Base-by-base conservation (phyloP, 768 basidiomycete genomes). In the Mycena pura region DNA sequence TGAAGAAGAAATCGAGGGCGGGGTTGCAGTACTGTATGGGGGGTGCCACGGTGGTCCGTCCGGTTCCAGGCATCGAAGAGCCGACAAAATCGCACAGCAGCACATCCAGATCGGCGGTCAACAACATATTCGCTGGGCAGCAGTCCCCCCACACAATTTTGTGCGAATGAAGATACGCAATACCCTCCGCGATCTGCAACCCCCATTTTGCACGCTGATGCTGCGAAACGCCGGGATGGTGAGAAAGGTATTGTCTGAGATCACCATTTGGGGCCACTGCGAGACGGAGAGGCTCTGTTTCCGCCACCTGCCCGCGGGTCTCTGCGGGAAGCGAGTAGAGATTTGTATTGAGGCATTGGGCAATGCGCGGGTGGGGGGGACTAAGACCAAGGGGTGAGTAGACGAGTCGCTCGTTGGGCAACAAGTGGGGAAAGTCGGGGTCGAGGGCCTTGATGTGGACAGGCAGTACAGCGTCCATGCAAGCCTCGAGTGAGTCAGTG, bases 71-170 rank as follows among this genome's bases (percentile, higher is more conserved):
- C 9, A 10, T 4, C 6, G n/a, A 5, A 17, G 44, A 46, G 15
- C 31, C 57, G 2, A 14, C 57, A 29, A 58, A 58, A 21, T 58
- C 57, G 57, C 46, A 58, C 15, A 58, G 38, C 17, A 58, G 46
- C 3, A 41, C 21, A 36, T 50, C 57, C 32, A 58, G 47, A 15
- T 49, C n/a, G n/a, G 34, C 19, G 11, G 6, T 19, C 13, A 58
- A 19, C 14, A 58, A 14, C 28, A 58, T 48, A 36, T 58, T 58
- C 3, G 24, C n/a, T 7, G 57, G 57, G 15, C 1, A 29, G 57
- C 57, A 58, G 36, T 58, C 57, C 21, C 24, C 46, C 57, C 57
- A 58, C 10, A 58, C 34, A 11, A 58, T 15, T 4, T 24, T 13
- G 24, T 31, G 4, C 7, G 47, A 25, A 46, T 58, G 36, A 13